Evolutionary conservation across 1,284 basidiomycete genomes (phyloP), one percentile per base, ranked within the genome.

Genomic region (Heterobasidion irregulare): DNA sequence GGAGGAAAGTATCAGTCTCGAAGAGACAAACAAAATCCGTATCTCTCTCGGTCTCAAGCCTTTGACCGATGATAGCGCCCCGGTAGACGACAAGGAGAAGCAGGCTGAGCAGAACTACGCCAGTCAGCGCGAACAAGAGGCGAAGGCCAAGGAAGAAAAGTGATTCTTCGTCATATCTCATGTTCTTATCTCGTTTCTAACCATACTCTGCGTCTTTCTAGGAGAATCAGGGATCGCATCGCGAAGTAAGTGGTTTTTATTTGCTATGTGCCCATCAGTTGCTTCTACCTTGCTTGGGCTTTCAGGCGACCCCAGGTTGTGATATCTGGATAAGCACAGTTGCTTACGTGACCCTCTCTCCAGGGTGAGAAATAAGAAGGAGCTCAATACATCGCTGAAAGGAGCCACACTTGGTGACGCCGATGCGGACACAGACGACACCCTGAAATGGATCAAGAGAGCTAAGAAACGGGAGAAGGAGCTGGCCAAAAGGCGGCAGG

Each of bases 11-110:
- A 88, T 97, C 68, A 88, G 90, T 63, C 82, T 99, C 67, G 95
- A 98, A 68, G 97, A 99, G 80, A 98, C 95, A 54, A 98, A 98
- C 79, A 94, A 91, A 73, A 92, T 98, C 68, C 93, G 97, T 75
- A 83, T 97, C 60, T 89, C 86, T 8, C 82, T 98, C 47, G 97
- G 97, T 63, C 85, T 99, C 60, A 93, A 94, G 70, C 96, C 96
- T 41, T 82, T 99, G 56, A 88, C 86, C 4, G 92, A 91, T 61
- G 88, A 90, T 64, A 74, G 76, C 51, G 77, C 71, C 32, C 83
- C 86, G 7, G 75, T 75, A 10, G 76, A 85, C 65, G 80, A 82
- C 65, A 83, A 83, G 62, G 92, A 94, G 58, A 82, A 86, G 65
- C 75, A 84, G 63, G 94, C 94, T 8, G 91, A 93, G 70, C 75